Evolutionary conservation across 1,139 yeast species (phyloP).

Genomic region (Nakaseomyces kungkrabaensis): DNA sequence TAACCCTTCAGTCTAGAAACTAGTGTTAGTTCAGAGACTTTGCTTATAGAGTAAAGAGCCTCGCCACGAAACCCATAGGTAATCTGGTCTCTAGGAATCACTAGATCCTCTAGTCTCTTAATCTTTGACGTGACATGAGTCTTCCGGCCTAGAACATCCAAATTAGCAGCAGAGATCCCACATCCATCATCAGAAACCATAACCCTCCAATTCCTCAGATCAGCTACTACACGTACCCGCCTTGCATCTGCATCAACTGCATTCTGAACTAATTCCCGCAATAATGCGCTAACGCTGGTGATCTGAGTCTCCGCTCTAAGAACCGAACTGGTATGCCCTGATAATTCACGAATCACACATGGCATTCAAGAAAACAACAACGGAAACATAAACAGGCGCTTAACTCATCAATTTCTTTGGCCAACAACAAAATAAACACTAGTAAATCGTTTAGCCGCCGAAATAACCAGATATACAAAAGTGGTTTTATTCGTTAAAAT

Average conservation of each 20-base stretch:
- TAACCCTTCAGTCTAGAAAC: constrained; percentile 30
- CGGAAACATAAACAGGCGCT: too few species aligned
- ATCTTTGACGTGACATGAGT: constrained; percentile 42
- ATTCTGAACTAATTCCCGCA: constrained; percentile 38
- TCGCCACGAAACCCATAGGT: constrained; percentile 39
- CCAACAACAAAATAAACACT: too few species aligned
- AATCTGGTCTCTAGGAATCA: neutral
- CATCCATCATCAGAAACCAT: constrained; percentile 43
- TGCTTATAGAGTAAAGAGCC: constrained; percentile 35
- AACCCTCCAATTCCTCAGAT: constrained; percentile 33
- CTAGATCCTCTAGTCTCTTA: constrained; percentile 23
- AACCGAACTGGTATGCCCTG: neutral
- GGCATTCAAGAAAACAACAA: constrained; percentile 39
- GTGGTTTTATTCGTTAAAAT: neutral
- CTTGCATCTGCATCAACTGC: constrained; percentile 47
- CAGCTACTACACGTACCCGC: constrained; percentile 33
- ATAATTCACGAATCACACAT: constrained; percentile 38
- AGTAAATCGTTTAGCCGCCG: neutral
- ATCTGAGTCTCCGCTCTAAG: constrained; percentile 13
- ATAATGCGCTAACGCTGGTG: constrained; percentile 24
- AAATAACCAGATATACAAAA: too few species aligned
- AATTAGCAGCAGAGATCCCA: constrained; percentile 45
- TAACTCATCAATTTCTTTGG: too few species aligned
- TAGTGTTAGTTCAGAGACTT: constrained; percentile 32
- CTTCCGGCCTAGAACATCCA: constrained; percentile 35